Conservation (phyloP, 2,329 filamentous ascomycete species). For the Aspergillus sp. region DNA sequence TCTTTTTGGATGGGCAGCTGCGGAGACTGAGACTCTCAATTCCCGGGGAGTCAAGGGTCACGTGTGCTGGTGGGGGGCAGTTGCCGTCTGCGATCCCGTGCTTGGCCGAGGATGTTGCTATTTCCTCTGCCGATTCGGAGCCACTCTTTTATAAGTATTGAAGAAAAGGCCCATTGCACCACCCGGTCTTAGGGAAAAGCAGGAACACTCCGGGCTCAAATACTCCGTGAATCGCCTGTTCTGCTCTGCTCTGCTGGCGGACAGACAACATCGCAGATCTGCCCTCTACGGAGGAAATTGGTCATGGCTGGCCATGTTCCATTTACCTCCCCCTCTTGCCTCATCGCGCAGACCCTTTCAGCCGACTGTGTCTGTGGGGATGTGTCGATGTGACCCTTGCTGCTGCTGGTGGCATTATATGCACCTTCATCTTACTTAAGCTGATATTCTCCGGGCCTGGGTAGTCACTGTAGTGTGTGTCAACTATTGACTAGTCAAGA, state of each 20-base stretch:
- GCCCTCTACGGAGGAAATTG: not conserved
- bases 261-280: not conserved
- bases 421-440: too few species aligned
- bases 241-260: not conserved
- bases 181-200: not conserved
- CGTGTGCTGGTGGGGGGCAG: slow-evolving; percentile 20
- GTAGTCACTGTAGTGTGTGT: too few species aligned
- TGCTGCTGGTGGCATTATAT: not conserved
- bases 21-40: slow-evolving; percentile 28
- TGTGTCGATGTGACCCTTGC: not conserved
- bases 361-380: not conserved
- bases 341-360: not conserved
- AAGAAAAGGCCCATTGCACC: not conserved
- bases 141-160: not conserved
- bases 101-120: slow-evolving; percentile 19
- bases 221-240: not conserved
- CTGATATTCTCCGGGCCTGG: too few species aligned
- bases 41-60: slow-evolving; percentile 29
- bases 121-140: slow-evolving; percentile 3
- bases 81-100: slow-evolving; percentile 19
- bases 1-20: slow-evolving; percentile 18
- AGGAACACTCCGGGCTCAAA: not conserved
- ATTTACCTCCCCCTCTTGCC: too few species aligned
- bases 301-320: not conserved
- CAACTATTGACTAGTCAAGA: too few species aligned